Evolutionary conservation across 2,329 filamentous ascomycete genomes (phyloP), one percentile per base, ranked within the genome.

Genomic region (Phymatotrichopsis omnivora): DNA sequence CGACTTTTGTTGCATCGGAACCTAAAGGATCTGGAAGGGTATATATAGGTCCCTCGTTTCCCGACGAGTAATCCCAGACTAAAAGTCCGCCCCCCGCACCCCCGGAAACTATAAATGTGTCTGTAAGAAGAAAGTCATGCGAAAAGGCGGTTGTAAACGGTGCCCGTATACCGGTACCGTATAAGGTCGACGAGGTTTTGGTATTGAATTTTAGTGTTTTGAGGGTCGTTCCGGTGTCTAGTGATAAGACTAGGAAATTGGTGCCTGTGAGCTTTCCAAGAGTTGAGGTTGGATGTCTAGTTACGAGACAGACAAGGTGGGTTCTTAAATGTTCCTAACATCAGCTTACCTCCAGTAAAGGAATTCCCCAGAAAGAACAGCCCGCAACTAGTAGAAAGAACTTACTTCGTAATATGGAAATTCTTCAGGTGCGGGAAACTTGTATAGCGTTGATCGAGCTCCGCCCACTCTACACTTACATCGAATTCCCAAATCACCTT

Each of bases 121-220:
- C 58, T 6, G 58, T 60, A 16, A 60, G 40, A 17, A 60, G 51
- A 35, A 60, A 60, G 34, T 57, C 54, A 30, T 57, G 56, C 16
- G 57, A 54, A 37, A 59, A 56, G 2, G 57, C 57, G 5, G 58
- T 58, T 4, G 58, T 60, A 28, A 58, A 57, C 31, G 48, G 34
- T 5, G 50, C 27, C n/a, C 49, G 49, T 12, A 32, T n/a, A 23
- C 19, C 38, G 6, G 24, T 41, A 2, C 33, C 39, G 8, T 30
- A 43, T 14, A 34, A 41, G 6, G 36, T 30, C 10, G 47, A 43
- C 25, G 31, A 12, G n/a, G 40, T 44, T 37, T 46, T 51, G 17
- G 49, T 47, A 12, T 33, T 41, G 23, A 55, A 40, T 35, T 54
- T 45, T 32, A 55, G 47, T 5, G 38, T 41, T 27, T 48, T 51